Evolutionary conservation across 2,329 filamentous ascomycete species (phyloP).

Genomic region (Blastomyces parvus): DNA sequence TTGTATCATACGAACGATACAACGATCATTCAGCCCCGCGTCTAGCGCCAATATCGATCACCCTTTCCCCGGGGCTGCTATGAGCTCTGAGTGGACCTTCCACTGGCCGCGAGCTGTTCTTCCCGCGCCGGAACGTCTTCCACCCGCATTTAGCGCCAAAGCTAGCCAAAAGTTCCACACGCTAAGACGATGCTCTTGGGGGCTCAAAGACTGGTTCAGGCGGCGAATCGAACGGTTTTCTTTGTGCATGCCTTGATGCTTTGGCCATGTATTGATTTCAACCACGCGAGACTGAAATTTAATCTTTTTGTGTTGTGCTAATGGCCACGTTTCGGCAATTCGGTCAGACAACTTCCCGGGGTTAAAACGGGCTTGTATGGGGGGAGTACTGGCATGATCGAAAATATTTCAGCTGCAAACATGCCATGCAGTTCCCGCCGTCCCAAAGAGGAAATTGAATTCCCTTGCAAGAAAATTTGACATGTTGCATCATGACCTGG

Average conservation of each 20-base stretch:
- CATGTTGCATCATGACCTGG: not conserved
- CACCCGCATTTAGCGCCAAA: constrained; percentile 1
- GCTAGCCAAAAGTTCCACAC: not conserved
- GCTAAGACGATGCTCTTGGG: not conserved
- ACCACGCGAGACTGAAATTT: not conserved
- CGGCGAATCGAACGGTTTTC: not conserved
- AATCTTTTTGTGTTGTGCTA: not conserved
- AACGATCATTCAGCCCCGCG: not conserved
- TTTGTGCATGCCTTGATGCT: not conserved
- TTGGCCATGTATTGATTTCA: not conserved
- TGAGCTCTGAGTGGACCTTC: too few relatives aligned
- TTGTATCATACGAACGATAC: not conserved
- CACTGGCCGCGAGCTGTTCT: too few relatives aligned
- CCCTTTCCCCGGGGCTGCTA: not conserved
- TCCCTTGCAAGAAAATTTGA: not conserved
- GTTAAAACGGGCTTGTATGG: too few relatives aligned
- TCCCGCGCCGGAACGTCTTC: constrained; percentile 4
- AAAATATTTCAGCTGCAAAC: too few relatives aligned
- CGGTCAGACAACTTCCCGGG: not conserved
- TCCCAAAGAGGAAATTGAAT: not conserved
- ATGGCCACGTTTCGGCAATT: not conserved
- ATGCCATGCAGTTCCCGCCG: too few relatives aligned
- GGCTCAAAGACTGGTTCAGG: not conserved
- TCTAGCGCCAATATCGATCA: not conserved
- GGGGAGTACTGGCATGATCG: too few relatives aligned